phyloP scores from a whole-genome alignment of 345 rosid species.

The Anacardium occidentale region DNA sequence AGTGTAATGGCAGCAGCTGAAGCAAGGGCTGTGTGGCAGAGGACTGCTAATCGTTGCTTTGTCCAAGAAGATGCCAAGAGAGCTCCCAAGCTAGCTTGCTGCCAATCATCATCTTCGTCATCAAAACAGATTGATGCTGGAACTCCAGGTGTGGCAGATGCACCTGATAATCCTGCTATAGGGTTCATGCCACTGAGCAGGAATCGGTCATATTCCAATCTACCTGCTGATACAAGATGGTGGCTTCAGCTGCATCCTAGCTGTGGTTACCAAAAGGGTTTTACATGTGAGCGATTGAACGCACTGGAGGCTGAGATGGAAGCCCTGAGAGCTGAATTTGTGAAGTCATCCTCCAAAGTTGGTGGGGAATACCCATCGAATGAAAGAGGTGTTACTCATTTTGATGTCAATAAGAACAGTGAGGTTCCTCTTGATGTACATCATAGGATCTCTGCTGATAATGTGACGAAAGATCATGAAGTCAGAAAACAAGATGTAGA shows the following conservation, averaged over 20 bases:
- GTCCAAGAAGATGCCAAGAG: slow-evolving; percentile 98
- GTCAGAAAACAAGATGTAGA: slow-evolving; percentile 23
- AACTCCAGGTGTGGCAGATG: slow-evolving; percentile 41
- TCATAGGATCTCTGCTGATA: slow-evolving; percentile 7
- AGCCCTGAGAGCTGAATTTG: slow-evolving; percentile 28
- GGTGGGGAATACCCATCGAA: slow-evolving; percentile 10
- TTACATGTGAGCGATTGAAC: slow-evolving; percentile 43
- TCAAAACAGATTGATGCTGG: slow-evolving; percentile 50
- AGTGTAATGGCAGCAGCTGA: slow-evolving; percentile 82
- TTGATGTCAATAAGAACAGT: slow-evolving; percentile 11
- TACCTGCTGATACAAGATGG: slow-evolving; percentile 56
- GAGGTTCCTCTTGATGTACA: slow-evolving; percentile 13
- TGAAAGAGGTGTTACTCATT: neutral
- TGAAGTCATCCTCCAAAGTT: slow-evolving; percentile 26
- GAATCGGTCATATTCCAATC: slow-evolving; percentile 45
- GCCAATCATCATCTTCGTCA: slow-evolving; percentile 75
- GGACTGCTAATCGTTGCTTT: slow-evolving; percentile 87
- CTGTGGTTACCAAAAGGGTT: slow-evolving; percentile 55
- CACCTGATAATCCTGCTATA: slow-evolving; percentile 38
- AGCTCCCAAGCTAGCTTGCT: slow-evolving; percentile 89
- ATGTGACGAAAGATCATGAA: slow-evolving; percentile 21
- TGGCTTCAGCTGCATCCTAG: slow-evolving; percentile 73
- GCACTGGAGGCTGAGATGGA: slow-evolving; percentile 53
- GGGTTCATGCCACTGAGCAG: slow-evolving; percentile 60
- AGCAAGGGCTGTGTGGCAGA: slow-evolving; percentile 91